Evolutionary conservation across 139 green algal genomes (phyloP).

Genomic region (Coelastrella sp.): DNA sequence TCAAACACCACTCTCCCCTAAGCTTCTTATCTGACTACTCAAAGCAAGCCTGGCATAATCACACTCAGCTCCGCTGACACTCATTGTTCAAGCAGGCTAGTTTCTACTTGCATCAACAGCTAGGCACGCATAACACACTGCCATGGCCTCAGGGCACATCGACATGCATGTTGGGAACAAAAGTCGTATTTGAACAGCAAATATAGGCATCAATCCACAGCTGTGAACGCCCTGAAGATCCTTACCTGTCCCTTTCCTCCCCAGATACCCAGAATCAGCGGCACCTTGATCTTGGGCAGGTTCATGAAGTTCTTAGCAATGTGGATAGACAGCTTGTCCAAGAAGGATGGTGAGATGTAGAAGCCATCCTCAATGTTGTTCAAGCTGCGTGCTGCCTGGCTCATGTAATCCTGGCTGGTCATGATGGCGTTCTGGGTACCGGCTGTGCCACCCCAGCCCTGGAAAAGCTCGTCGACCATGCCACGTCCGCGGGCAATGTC

Average conservation of each 20-base stretch:
- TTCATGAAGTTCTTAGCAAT: constrained; percentile 67
- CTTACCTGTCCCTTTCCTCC: constrained; percentile 97
- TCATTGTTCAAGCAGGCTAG: no score
- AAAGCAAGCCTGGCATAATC: no score
- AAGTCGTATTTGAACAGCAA: no score
- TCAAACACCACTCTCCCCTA: no score
- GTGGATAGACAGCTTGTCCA: constrained; percentile 93
- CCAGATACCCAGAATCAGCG: constrained; percentile 99
- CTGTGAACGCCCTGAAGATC: background rate
- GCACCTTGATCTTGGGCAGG: constrained; percentile 93
- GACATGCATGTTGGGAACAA: no score
- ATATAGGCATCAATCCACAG: no score
- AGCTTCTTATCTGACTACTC: no score
- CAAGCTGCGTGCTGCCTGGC: constrained; percentile 69
- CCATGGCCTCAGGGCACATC: no score
- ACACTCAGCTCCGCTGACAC: no score
- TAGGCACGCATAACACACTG: no score
- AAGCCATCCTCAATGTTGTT: constrained; percentile 96
- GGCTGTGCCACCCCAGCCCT: constrained; percentile 77
- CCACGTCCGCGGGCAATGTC: constrained; percentile 94
- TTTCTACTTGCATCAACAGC: no score
- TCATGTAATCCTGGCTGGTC: constrained; percentile 94
- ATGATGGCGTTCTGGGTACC: constrained; percentile 96
- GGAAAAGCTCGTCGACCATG: constrained; percentile 97
- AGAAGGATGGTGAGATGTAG: constrained; percentile 98